Evolutionary conservation across 2,329 filamentous ascomycete genomes (phyloP).

Genomic region (Scleromitrula shiraiana): DNA sequence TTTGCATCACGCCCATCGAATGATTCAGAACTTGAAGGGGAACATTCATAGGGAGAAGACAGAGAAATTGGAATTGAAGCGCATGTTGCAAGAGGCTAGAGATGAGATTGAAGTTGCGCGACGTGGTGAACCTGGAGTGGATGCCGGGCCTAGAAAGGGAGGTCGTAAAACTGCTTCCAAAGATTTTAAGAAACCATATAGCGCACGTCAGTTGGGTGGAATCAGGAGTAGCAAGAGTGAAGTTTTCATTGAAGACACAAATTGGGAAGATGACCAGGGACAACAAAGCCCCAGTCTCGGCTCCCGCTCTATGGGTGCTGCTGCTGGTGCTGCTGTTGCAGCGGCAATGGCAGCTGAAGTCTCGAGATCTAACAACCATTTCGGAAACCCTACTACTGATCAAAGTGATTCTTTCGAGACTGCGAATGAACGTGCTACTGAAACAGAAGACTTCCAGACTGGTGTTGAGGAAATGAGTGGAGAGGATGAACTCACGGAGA

Average conservation of each 20-base stretch:
- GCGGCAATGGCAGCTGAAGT: constrained; percentile 22
- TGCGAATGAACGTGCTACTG: constrained; percentile 72
- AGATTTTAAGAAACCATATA: constrained; percentile 70
- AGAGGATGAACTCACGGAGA: constrained; percentile 74
- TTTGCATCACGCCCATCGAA: constrained; percentile 86
- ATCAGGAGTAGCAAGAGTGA: constrained; percentile 69
- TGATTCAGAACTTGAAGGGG: constrained; percentile 91
- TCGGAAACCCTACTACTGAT: constrained; percentile 79
- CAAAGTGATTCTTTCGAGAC: constrained; percentile 61
- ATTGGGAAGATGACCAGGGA: constrained; percentile 74
- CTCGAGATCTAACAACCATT: constrained; percentile 47
- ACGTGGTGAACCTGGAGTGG: constrained; percentile 39
- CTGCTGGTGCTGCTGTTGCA: constrained; percentile 28
- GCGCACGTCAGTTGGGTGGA: constrained; percentile 66
- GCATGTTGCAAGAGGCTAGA: constrained; percentile 88
- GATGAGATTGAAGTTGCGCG: constrained; percentile 72
- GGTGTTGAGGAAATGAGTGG: constrained; percentile 75
- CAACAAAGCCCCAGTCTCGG: constrained; percentile 52
- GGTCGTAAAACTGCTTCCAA: constrained; percentile 56
- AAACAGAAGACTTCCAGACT: constrained; percentile 93
- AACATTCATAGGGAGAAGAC: constrained; percentile 98
- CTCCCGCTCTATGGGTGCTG: constrained; percentile 14
- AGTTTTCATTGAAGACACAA: constrained; percentile 68
- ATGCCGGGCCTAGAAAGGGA: constrained; percentile 45
- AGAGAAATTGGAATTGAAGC: constrained; percentile 90